A percentile compares a stretch with the other conserved stretches of the same genome.
Evolutionary conservation across 345 rosid species (phyloP).

Genomic region (Aquilaria yunnanensis): DNA sequence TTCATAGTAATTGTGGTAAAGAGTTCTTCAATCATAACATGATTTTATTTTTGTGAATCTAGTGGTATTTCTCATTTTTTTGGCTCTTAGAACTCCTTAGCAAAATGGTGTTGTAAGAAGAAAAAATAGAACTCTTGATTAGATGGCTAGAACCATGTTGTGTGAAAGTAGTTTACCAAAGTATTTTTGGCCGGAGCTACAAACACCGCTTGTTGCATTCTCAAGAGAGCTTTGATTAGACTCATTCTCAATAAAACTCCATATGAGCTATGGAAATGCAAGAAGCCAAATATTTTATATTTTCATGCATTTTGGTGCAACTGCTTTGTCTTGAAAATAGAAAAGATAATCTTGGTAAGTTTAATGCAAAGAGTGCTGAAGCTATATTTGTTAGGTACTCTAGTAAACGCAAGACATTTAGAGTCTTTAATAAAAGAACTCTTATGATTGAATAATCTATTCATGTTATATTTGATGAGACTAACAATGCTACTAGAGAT

Average conservation of each 20-base stretch:
- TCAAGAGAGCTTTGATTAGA: background rate
- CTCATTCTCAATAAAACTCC: background rate
- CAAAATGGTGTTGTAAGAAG: background rate
- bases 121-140: background rate
- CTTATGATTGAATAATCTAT: background rate
- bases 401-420: background rate
- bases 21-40: background rate
- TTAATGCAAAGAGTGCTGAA: background rate
- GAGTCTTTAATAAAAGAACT: background rate
- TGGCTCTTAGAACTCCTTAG: background rate
- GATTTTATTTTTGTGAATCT: background rate
- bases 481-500: no score
- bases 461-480: no score
- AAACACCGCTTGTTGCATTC: background rate
- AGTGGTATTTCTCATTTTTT: background rate
- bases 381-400: background rate
- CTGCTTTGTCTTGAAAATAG: conserved; percentile 3
- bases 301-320: conserved; percentile 6
- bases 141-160: conserved; percentile 7
- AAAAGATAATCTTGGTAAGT: background rate
- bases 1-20: background rate
- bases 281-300: conserved; percentile 4
- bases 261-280: conserved; percentile 3
- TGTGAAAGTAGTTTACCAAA: background rate
- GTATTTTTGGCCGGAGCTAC: conserved; percentile 3